Evolutionary conservation across 169 alveolate genomes (phyloP), one percentile per base, ranked within the genome.

Genomic region (Eimeria acervulina): DNA sequence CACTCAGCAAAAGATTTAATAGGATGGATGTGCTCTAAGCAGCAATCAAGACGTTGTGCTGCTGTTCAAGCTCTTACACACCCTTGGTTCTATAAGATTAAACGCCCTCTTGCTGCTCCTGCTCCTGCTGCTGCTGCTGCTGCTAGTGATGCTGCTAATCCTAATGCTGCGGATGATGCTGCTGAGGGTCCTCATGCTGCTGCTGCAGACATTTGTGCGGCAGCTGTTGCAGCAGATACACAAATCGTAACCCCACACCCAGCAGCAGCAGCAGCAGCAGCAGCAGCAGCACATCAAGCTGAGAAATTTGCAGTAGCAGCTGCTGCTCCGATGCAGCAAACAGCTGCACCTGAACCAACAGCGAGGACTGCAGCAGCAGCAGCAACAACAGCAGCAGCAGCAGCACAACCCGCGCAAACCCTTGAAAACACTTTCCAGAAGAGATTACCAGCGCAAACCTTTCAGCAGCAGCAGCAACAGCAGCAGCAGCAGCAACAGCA

Each of bases 1-100:
- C 97, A 97, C 89, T 90, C 95, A 38, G 98, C 96, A 42, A 97
- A 97, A 88, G 98, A 97, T 81, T 93, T 97, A 47, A 97, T 97
- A 15, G 95, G 96, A 28, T 97, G 98, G 98, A 97, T 97, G 98
- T 97, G 98, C 96, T 89, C 97, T 84, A 97, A 96, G 83, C 97
- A 96, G 95, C 98, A 98, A 23, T 97, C 97, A 55, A 96, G 96
- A 44, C 89, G 98, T 51, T 97, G 98, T 93, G 95, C 98, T n/a
- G 98, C 98, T 2, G 95, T 97, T 31, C 98, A 97, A 90, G 98
- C 98, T 12, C 95, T 97, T 59, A 97, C 97, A 4, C 98, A 97
- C 72, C 98, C 98, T n/a, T 97, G 98, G 98, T 97, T 97, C 70
- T 47, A 94, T 52, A 40, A 52, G 51, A 83, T 94, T 28, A 59